These are phyloP conservation scores for Rutidosis leptorrhynchoides DNA, from an alignment of 129 eudicot species.

Conservation along the genomic window DNA sequence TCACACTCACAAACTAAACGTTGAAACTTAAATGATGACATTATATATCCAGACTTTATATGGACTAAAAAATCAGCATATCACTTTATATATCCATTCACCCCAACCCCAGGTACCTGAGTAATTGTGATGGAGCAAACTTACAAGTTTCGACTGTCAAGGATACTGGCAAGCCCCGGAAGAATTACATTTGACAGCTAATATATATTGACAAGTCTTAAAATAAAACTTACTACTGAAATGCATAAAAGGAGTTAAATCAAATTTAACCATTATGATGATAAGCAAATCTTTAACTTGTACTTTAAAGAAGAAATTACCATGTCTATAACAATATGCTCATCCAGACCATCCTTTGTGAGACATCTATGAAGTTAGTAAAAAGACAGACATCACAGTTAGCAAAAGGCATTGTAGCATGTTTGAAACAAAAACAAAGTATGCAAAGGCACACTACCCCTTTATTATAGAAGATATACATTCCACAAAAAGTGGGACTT, in stretches of 20 bases:
- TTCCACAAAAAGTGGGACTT: too few species aligned
- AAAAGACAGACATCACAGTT: conserved; percentile 13
- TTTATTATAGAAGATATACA: too few species aligned
- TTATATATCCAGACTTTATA: too few species aligned
- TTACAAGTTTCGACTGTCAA: conserved; percentile 61
- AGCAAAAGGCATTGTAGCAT: conserved; percentile 9
- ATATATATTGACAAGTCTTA: conserved; percentile 1
- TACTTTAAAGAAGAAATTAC: conserved; percentile 40
- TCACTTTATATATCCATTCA: neutral
- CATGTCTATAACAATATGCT: conserved; percentile 85
- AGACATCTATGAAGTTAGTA: conserved; percentile 75
- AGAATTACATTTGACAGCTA: conserved; percentile 86
- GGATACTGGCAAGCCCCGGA: conserved; percentile 85
- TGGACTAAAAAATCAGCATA: too few species aligned
- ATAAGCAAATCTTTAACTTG: conserved; percentile 7
- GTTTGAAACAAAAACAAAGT: neutral
- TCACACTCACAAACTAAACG: too few species aligned
- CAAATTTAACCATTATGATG: neutral
- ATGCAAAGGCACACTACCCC: neutral
- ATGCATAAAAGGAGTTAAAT: conserved; percentile 1
- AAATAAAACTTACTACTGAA: conserved; percentile 10
- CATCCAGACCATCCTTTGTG: conserved; percentile 70
- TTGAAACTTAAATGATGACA: too few species aligned
- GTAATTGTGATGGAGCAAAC: conserved; percentile 23
- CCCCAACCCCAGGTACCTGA: neutral